Conservation (phyloP, 495 filamentous ascomycete genomes). For the Pseudomonodictys pantanalensis region DNA sequence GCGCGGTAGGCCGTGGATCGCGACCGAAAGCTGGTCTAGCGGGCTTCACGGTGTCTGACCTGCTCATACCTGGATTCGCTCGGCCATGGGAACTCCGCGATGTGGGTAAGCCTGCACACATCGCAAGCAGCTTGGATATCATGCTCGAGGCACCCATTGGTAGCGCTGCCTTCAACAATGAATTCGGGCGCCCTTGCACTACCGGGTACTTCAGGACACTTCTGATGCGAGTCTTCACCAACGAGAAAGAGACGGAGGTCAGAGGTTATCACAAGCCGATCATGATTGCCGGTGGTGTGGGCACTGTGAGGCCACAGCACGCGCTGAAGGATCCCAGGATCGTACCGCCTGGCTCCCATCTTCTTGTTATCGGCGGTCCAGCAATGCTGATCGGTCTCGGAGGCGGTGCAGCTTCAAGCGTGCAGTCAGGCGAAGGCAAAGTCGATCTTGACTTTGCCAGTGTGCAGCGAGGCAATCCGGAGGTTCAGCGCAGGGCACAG, state of each 20-base stretch:
- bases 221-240: slow-evolving; percentile 60
- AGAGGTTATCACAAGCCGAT: slow-evolving; percentile 98
- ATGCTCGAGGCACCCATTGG: slow-evolving; percentile 97
- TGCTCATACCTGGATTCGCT: slow-evolving; percentile 75
- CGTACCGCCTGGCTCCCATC: slow-evolving; percentile 77
- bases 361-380: slow-evolving; percentile 90
- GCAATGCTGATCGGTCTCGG: slow-evolving; percentile 97
- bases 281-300: slow-evolving; percentile 96
- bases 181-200: slow-evolving; percentile 91
- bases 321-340: slow-evolving; percentile 75
- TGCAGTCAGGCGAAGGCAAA: slow-evolving; percentile 80
- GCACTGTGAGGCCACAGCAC: slow-evolving; percentile 91
- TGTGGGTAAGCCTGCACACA: slow-evolving; percentile 84
- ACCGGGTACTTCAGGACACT: slow-evolving; percentile 88
- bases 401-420: slow-evolving; percentile 90
- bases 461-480: slow-evolving; percentile 91
- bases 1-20: slow-evolving; percentile 87
- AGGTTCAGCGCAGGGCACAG: slow-evolving; percentile 91
- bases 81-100: slow-evolving; percentile 83
- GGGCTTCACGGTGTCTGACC: slow-evolving; percentile 91
- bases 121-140: slow-evolving; percentile 89
- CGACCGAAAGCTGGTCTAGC: slow-evolving; percentile 88
- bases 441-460: slow-evolving; percentile 93
- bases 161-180: slow-evolving; percentile 93
- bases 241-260: slow-evolving; percentile 63